Evolutionary conservation across 2,329 filamentous ascomycete species (phyloP), one percentile per base, ranked within the genome.

Genomic region (Diaporthe citrichinensis): DNA sequence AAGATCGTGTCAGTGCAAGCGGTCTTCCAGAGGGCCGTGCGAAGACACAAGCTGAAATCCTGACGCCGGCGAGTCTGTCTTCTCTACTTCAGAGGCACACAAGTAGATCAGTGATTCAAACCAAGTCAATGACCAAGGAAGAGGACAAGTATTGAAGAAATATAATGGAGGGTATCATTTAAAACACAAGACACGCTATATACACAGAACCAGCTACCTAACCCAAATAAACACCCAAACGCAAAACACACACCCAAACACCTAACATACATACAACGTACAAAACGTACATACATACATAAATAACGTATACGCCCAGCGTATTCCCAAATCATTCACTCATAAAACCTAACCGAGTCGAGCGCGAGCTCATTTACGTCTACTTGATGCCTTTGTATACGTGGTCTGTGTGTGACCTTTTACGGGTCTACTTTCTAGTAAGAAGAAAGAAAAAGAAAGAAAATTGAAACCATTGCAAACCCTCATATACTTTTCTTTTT

Each of bases 281-380:
- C 72, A 77, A 15, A 49, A 79, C 68, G 76, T 46, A 78, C 72
- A 46, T 34, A 67, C 46, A 49, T 59, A 75, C 41, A 53, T 71
- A 71, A 57, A 62, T 49, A 74, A 72, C 65, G 39, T 61, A 75
- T 51, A 74, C 57, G 36, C 71, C 71, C 49, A 72, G 58, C 61
- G 53, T 23, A 68, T 61, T 41, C 72, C 65, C 28, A 49, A 78
- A 77, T 81, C 80, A 81, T 82, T 82, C 81, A 84, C 82, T 81
- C 81, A 80, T 82, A 72, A 79, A 71, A 68, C 80, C 81, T 58
- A 59, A 59, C 61, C 44, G 23, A 53, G 39, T 41, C 44, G 71
- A 53, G 69, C 61, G 57, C 51, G 76, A 71, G 76, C 73, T 25
- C 72, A 55, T 74, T 75, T 77, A 77, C 76, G 68, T 65, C 59